Base-by-base conservation (phyloP, 192 early-diverging fungal genomes). In the Dimargaris xerosporica region DNA sequence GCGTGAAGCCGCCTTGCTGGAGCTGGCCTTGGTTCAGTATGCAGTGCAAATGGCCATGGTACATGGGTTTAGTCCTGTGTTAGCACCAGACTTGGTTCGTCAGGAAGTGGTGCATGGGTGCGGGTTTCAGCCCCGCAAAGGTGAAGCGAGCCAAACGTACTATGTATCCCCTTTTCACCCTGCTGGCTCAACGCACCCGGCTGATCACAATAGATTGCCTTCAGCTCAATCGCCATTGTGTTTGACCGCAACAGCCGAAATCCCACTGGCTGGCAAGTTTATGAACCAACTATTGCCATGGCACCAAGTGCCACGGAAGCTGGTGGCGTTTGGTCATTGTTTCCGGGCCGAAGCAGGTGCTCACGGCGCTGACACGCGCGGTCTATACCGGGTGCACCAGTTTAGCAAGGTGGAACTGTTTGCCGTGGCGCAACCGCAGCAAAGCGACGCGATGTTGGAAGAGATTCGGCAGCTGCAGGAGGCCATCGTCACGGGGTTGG, bases 321-420 rank as follows among this genome's bases (percentile, higher is more conserved):
- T 85, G 55, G 94, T 89, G 21, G 94, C 86, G 1, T 80, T 91
- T 29, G 87, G 92, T 30, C 79, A 85, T 51, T 85, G 88, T n/a
- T 94, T 93, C 70, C 81, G 94, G 29, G 90, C 91, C 12, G 94
- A 96, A 67, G 90, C 91, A 1, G 84, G 89, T 0, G 80, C 90
- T 0, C 79, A 91, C n/a, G 87, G 85, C 0, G 78, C 79, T 44
- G 91, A 96, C 56, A 83, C 83, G 42, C 82, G 87, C 19, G 94
- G 94, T 0, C 68, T 96, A 29, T 96, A 94, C 73, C 78, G 94
- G 2, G 83, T 96, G 23, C 91, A 96, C 73, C 94, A 94, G 66
- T 96, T 96, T 66, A 88, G 83, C 30, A 96, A 96, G 66, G 88
- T 96, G 0, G 94, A 96, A 64, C 72, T 96, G 62, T 93, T 96